These are phyloP conservation scores for Penicillium taxi DNA, from an alignment of 495 filamentous ascomycete species.

Conservation along the genomic window DNA sequence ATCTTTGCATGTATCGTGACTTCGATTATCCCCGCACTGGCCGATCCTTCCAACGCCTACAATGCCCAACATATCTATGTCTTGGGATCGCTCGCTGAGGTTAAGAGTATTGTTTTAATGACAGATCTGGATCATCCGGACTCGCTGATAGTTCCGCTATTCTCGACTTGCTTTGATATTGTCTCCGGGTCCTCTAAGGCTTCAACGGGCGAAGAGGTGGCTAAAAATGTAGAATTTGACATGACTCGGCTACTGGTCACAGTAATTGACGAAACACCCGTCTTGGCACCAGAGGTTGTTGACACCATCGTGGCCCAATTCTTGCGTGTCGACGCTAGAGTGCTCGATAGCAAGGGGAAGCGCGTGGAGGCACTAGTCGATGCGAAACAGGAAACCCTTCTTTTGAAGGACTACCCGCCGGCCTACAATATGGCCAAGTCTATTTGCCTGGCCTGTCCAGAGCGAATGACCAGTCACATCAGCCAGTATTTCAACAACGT, in stretches of 20 bases:
- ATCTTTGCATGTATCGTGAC: constrained; percentile 85
- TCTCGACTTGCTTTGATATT: constrained; percentile 84
- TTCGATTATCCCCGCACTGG: constrained; percentile 73
- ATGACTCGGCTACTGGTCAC: constrained; percentile 80
- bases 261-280: constrained; percentile 77
- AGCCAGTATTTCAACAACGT: constrained; percentile 97
- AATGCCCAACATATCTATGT: constrained; percentile 89
- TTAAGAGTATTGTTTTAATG: constrained; percentile 90
- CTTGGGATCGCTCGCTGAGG: constrained; percentile 76
- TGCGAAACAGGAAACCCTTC: constrained; percentile 68
- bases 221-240: constrained; percentile 84
- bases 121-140: constrained; percentile 81
- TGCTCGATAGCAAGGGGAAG: constrained; percentile 48
- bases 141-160: constrained; percentile 67
- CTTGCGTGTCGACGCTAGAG: constrained; percentile 66
- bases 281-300: constrained; percentile 74
- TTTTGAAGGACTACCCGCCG: constrained; percentile 76
- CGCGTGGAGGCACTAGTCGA: constrained; percentile 53
- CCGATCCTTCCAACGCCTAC: constrained; percentile 83
- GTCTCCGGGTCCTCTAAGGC: constrained; percentile 69
- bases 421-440: constrained; percentile 95
- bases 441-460: constrained; percentile 81
- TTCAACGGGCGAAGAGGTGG: constrained; percentile 66
- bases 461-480: constrained; percentile 88
- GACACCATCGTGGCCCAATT: constrained; percentile 96